Percentiles rank a stretch among this genome's conserved stretches.
These are phyloP conservation scores for Bimuria novae-zelandiae DNA, from an alignment of 2,329 filamentous ascomycete genomes.

Conservation along the genomic window DNA sequence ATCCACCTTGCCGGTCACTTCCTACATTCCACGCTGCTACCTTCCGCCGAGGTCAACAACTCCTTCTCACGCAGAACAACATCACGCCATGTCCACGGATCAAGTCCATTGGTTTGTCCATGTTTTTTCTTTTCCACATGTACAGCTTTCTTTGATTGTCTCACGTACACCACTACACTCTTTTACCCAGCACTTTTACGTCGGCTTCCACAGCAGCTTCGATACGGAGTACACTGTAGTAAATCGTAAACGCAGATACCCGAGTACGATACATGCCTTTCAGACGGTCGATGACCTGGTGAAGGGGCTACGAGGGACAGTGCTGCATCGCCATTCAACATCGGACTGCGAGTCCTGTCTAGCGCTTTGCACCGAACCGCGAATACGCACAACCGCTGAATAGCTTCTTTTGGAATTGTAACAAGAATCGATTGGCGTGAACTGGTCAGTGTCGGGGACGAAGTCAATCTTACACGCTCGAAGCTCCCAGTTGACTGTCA, in stretches of 20 bases:
- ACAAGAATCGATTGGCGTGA: too few species aligned
- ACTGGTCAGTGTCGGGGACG: too few species aligned
- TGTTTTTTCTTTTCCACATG: background rate
- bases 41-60: background rate
- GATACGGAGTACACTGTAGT: background rate
- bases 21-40: background rate
- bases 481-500: background rate
- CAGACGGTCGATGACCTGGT: background rate
- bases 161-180: constrained; percentile 8
- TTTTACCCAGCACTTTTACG: constrained; percentile 8
- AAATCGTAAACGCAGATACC: background rate
- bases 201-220: constrained; percentile 1
- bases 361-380: too few species aligned
- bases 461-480: background rate
- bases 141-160: background rate
- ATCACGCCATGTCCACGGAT: background rate
- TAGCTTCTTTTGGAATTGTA: too few species aligned
- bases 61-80: background rate
- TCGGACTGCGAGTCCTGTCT: background rate
- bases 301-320: background rate
- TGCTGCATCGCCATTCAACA: background rate
- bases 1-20: background rate
- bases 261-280: background rate
- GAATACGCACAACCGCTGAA: too few species aligned
- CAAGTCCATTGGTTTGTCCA: too few species aligned